phyloP scores from a whole-genome alignment of 1,284 basidiomycete genomes.

The Melampsora americana region DNA sequence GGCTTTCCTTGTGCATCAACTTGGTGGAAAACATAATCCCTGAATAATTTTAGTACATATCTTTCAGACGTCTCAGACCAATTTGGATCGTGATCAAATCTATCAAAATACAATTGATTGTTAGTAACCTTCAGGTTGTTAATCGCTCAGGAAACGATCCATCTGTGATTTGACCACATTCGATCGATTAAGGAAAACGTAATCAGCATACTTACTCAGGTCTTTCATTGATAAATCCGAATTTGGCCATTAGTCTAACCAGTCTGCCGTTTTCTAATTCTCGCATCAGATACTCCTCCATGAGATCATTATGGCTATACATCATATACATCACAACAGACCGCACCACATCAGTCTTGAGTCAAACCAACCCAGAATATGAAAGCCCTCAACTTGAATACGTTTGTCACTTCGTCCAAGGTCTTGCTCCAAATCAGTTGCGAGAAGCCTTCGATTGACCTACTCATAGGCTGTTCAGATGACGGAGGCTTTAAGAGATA shows the following conservation, averaged over 20 bases:
- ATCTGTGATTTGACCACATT: not conserved
- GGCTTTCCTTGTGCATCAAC: conserved; percentile 86
- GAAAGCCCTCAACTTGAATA: conserved; percentile 63
- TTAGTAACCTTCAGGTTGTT: too few species aligned
- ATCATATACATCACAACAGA: not conserved
- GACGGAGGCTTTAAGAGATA: conserved; percentile 74
- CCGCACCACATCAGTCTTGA: not conserved
- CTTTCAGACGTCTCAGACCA: conserved; percentile 99
- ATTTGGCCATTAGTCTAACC: conserved; percentile 86
- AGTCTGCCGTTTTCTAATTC: conserved; percentile 96
- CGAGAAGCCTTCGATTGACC: conserved; percentile 75
- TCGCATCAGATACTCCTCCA: conserved; percentile 78
- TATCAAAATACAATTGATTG: conserved; percentile 51
- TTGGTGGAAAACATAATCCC: conserved; percentile 97
- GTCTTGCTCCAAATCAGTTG: conserved; percentile 73
- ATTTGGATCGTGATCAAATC: conserved; percentile 86
- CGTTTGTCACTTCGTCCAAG: conserved; percentile 76
- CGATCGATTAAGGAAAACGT: not conserved
- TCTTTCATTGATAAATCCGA: conserved; percentile 97
- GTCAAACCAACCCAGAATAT: conserved; percentile 22
- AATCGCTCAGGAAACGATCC: not conserved
- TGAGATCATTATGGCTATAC: conserved; percentile 60
- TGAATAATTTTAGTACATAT: conserved; percentile 96
- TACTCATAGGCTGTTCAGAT: conserved; percentile 50
- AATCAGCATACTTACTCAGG: conserved; percentile 69